Percentiles rank a stretch among this genome's conserved stretches.
Conservation (phyloP, 1,139 yeast species). For the Pichia sp. region DNA sequence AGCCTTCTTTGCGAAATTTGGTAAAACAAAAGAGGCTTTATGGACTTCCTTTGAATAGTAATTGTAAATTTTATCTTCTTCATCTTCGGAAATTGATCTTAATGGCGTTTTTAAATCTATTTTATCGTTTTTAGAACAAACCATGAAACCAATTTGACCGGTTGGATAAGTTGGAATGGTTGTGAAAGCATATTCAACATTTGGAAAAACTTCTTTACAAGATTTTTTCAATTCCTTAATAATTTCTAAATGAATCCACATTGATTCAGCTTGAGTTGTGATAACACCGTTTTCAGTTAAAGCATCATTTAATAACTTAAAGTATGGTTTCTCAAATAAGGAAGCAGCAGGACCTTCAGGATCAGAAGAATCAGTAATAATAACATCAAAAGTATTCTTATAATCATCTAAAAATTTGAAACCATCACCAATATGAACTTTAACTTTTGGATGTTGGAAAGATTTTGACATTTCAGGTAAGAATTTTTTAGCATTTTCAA, state of each 20-base stretch:
- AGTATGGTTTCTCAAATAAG: conserved; percentile 81
- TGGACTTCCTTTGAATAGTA: conserved; percentile 79
- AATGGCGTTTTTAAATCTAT: conserved; percentile 62
- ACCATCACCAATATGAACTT: conserved; percentile 79
- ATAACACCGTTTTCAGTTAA: conserved; percentile 82
- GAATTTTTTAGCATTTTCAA: conserved; percentile 64
- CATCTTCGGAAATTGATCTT: conserved; percentile 57
- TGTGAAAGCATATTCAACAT: conserved; percentile 80
- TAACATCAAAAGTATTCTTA: conserved; percentile 67
- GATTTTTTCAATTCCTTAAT: conserved; percentile 69
- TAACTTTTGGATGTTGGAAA: conserved; percentile 64
- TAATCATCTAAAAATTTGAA: conserved; percentile 68
- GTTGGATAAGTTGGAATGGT: conserved; percentile 91
- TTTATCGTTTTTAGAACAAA: conserved; percentile 67
- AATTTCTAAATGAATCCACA: conserved; percentile 81
- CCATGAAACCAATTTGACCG: conserved; percentile 93
- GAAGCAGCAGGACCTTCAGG: conserved; percentile 97
- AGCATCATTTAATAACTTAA: conserved; percentile 70
- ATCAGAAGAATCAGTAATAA: conserved; percentile 90
- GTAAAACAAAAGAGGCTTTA: conserved; percentile 79
- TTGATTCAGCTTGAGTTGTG: conserved; percentile 79
- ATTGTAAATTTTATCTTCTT: conserved; percentile 59
- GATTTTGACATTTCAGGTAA: conserved; percentile 77
- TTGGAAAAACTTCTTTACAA: conserved; percentile 77
- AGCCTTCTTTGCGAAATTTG: conserved; percentile 68